These are phyloP conservation scores for Hysterangium stoloniferum DNA, from an alignment of 768 basidiomycete species.

Conservation along the genomic window DNA sequence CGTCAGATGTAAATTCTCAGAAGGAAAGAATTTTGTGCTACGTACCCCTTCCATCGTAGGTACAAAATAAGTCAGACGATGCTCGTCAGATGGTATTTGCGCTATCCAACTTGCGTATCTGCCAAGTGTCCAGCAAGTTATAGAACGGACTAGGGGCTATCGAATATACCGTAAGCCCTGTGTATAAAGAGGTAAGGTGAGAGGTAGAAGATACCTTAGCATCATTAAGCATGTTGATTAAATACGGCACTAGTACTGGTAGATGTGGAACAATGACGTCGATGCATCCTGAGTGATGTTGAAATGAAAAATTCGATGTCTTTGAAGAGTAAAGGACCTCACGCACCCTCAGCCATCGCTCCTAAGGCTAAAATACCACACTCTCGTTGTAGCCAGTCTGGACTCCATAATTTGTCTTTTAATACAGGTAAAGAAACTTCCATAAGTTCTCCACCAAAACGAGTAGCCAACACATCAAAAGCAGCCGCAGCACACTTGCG, in stretches of 20 bases:
- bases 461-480: constrained; percentile 90
- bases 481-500: constrained; percentile 98
- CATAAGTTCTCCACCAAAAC: constrained; percentile 84
- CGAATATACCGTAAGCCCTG: constrained; percentile 11
- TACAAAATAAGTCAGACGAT: constrained; percentile 85
- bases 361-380: constrained; percentile 93
- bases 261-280: constrained; percentile 93
- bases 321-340: background rate
- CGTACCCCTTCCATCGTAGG: constrained; percentile 97
- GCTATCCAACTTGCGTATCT: constrained; percentile 98
- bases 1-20: background rate
- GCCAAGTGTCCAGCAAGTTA: constrained; percentile 99
- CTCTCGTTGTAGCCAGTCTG: constrained; percentile 91
- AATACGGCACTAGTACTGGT: constrained; percentile 86
- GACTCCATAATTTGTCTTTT: constrained; percentile 89
- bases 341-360: constrained; percentile 94
- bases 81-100: constrained; percentile 75
- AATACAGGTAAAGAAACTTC: constrained; percentile 82
- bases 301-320: background rate
- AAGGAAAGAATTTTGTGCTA: constrained; percentile 11
- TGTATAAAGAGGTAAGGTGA: constrained; percentile 9
- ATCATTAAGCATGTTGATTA: constrained; percentile 85
- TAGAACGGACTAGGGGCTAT: constrained; percentile 93
- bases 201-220: constrained; percentile 56
- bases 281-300: constrained; percentile 76